Base-by-base conservation (phyloP, 2,329 filamentous ascomycete species). In the Colletotrichum horii region DNA sequence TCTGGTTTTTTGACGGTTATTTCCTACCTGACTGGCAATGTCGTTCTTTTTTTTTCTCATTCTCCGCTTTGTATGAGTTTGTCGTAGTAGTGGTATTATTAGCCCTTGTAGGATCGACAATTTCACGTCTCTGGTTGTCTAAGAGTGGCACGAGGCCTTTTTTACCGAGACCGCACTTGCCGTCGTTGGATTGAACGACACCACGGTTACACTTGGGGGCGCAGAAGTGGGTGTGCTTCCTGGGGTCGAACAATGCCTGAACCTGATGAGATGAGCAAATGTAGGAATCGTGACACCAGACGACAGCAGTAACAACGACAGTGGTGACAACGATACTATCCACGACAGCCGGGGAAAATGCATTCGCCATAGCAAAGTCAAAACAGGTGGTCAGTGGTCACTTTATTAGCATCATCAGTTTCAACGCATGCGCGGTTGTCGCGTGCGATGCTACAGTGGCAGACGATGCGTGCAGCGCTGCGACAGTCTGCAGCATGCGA, bases 321-420 rank as follows among this genome's bases (percentile, higher is more conserved):
- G 19, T n/a, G 19, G 38, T 12, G 19, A 48, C 38, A 9, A 12
- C 19, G 3, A n/a, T n/a, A 48, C 1, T n/a, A n/a, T 19, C 19
- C 0, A 48, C 38, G 19, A n/a, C 38, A 48, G 0, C 19, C 38
- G 12, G 19, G 22, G 38, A 3, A 2, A 12, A n/a, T 7, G 19
- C 38, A 12, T 5, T n/a, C 38, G 9, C 9, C 0, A 19, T 0
- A 3, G 3, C 38, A 48, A n/a, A n/a, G 38, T n/a, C 6, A 12
- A 12, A 48, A 48, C 38, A 48, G 0, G 1, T 3, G 38, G 19
- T 6, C 19, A n/a, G 19, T 12, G 38, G 38, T 48, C 0, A n/a
- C 1, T 11, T 0, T 48, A n/a, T n/a, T 48, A 48, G n/a, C 0
- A n/a, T 7, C 38, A 4, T 0, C 11, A n/a, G 19, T 48, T n/a